Evolutionary conservation across 345 rosid genomes (phyloP).

Genomic region (Odontarrhena argentea): DNA sequence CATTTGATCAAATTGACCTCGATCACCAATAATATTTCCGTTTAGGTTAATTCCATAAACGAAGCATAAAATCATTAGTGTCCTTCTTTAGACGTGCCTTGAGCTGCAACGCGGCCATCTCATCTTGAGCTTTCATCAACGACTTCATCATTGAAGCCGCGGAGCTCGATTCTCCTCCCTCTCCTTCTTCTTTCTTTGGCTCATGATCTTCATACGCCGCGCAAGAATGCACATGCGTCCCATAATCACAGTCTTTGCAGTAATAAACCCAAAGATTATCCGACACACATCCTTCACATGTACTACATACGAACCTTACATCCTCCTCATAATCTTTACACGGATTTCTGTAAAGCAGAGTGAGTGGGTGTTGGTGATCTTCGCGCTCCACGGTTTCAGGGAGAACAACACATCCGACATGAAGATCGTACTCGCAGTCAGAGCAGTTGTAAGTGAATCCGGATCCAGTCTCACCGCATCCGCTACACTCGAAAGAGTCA

Average conservation of each 20-base stretch:
- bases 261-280: slow-evolving; percentile 38
- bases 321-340: slow-evolving; percentile 19
- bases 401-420: slow-evolving; percentile 31
- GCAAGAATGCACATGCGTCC: slow-evolving; percentile 33
- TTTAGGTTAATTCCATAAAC: slow-evolving; percentile 31
- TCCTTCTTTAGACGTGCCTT: slow-evolving; percentile 23
- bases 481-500: slow-evolving; percentile 21
- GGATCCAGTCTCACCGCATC: slow-evolving; percentile 27
- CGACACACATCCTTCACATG: slow-evolving; percentile 21
- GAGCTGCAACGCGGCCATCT: slow-evolving; percentile 25
- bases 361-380: slow-evolving; percentile 33
- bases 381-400: slow-evolving; percentile 21
- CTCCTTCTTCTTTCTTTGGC: slow-evolving; percentile 11
- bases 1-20: background rate
- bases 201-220: slow-evolving; percentile 21
- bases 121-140: slow-evolving; percentile 29
- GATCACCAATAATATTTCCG: slow-evolving; percentile 23
- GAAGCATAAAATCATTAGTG: slow-evolving; percentile 7
- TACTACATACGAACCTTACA: slow-evolving; percentile 11
- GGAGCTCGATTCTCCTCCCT: slow-evolving; percentile 23
- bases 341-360: slow-evolving; percentile 16
- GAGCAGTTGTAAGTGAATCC: slow-evolving; percentile 34
- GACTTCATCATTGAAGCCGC: slow-evolving; percentile 13
- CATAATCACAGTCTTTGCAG: slow-evolving; percentile 34
- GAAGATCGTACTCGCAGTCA: slow-evolving; percentile 25